Percentiles rank a stretch among this genome's conserved stretches.
phyloP scores from a whole-genome alignment of 2,329 filamentous ascomycete genomes.

The Fusarium musae region DNA sequence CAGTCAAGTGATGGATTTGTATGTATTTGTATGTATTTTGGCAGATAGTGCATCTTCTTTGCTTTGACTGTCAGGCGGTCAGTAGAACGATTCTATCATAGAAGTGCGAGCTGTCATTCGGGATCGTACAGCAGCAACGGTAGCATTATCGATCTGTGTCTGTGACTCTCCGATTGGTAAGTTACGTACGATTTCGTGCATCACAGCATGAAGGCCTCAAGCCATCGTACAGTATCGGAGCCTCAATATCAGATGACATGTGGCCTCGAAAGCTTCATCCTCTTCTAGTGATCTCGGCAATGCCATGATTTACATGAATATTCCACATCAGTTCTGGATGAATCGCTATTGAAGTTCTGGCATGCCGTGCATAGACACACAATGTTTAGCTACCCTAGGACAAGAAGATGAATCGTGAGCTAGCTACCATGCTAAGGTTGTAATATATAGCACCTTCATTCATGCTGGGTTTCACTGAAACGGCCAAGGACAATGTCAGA shows the following conservation, averaged over 20 bases:
- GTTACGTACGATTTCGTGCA: conserved; percentile 27
- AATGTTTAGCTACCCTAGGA: conserved; percentile 13
- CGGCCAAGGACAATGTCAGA: neutral
- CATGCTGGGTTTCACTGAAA: neutral
- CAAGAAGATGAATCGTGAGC: neutral
- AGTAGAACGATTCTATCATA: conserved; percentile 6
- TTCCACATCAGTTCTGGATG: neutral
- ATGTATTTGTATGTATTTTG: conserved; percentile 1
- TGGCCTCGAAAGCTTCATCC: conserved; percentile 10
- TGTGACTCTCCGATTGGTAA: conserved; percentile 26
- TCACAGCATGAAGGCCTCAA: conserved; percentile 38
- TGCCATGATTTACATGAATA: conserved; percentile 1
- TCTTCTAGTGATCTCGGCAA: neutral
- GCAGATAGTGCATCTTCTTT: neutral
- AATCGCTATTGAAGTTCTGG: neutral
- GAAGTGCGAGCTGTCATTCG: conserved; percentile 16
- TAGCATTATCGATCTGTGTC: conserved; percentile 28
- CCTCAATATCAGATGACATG: neutral
- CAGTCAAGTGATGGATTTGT: conserved; percentile 21
- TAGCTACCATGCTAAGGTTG: neutral
- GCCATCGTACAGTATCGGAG: neutral
- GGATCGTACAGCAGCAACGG: conserved; percentile 22
- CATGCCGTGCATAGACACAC: neutral
- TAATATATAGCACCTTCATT: neutral
- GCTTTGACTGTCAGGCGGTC: conserved; percentile 11